These are phyloP conservation scores for Waltergamsia citrina DNA, from an alignment of 2,329 filamentous ascomycete species.

Conservation along the genomic window DNA sequence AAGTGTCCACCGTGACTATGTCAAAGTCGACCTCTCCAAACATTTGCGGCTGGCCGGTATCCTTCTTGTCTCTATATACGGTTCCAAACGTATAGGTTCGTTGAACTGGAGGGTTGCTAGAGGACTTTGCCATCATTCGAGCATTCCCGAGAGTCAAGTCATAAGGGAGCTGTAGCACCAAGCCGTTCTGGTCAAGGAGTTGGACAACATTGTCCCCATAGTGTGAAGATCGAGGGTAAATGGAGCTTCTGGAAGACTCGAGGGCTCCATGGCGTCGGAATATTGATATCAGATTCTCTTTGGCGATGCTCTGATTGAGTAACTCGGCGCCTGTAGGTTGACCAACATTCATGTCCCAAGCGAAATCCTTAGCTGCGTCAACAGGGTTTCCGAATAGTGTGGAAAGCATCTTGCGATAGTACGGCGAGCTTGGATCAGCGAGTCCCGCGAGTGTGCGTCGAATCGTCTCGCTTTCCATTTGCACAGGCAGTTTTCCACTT, in stretches of 20 bases:
- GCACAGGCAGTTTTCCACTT: slow-evolving; percentile 78
- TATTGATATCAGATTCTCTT: slow-evolving; percentile 63
- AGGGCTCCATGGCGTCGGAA: slow-evolving; percentile 87
- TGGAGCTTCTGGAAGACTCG: slow-evolving; percentile 61
- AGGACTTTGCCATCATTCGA: slow-evolving; percentile 66
- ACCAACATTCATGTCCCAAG: slow-evolving; percentile 62
- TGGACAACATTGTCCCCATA: slow-evolving; percentile 68
- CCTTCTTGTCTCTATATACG: slow-evolving; percentile 72
- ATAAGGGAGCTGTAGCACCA: slow-evolving; percentile 87
- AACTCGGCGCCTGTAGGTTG: slow-evolving; percentile 48
- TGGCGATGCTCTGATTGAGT: slow-evolving; percentile 63
- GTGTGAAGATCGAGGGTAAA: slow-evolving; percentile 76
- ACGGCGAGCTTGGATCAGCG: slow-evolving; percentile 73
- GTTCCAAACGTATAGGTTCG: slow-evolving; percentile 81
- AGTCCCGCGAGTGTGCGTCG: slow-evolving; percentile 73
- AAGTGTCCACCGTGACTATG: slow-evolving; percentile 73
- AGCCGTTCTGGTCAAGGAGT: slow-evolving; percentile 73
- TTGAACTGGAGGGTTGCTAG: slow-evolving; percentile 50
- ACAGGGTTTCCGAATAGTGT: slow-evolving; percentile 70
- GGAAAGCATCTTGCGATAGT: slow-evolving; percentile 84
- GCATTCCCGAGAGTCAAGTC: slow-evolving; percentile 88
- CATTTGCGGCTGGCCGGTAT: slow-evolving; percentile 71
- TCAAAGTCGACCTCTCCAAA: slow-evolving; percentile 94
- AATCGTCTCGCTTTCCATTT: slow-evolving; percentile 88
- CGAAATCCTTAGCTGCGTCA: slow-evolving; percentile 71